A percentile compares a stretch with the other conserved stretches of the same genome.
Conservation (phyloP, 2,329 filamentous ascomycete species). For the Trichoderma sp. region DNA sequence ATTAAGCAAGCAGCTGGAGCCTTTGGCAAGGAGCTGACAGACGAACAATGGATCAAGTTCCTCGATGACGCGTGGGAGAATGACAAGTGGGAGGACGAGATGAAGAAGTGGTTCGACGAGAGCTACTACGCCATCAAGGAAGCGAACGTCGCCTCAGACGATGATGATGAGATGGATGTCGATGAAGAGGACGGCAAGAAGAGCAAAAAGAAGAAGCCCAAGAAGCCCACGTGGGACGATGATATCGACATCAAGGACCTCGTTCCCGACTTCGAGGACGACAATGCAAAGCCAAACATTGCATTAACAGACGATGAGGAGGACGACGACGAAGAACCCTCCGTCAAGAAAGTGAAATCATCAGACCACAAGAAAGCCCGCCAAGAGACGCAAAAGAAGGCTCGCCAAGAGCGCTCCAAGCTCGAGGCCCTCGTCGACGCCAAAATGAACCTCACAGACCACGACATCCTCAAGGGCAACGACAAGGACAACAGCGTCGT, state of each 20-base stretch:
- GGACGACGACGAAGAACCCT: slow-evolving; percentile 44
- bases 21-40: slow-evolving; percentile 62
- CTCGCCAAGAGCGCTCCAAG: slow-evolving; percentile 78
- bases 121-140: slow-evolving; percentile 81
- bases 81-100: slow-evolving; percentile 85
- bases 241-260: slow-evolving; percentile 97
- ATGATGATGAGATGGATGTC: slow-evolving; percentile 66
- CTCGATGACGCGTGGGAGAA: slow-evolving; percentile 89
- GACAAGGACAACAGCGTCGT: slow-evolving; percentile 25
- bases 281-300: slow-evolving; percentile 54
- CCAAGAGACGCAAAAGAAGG: slow-evolving; percentile 64
- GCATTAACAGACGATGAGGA: slow-evolving; percentile 51
- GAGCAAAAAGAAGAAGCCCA: slow-evolving; percentile 46
- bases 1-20: slow-evolving; percentile 89
- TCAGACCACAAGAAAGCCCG: slow-evolving; percentile 62
- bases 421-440: slow-evolving; percentile 86
- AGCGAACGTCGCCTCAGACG: slow-evolving; percentile 66
- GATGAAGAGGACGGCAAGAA: slow-evolving; percentile 55
- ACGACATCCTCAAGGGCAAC: slow-evolving; percentile 55
- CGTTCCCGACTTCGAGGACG: slow-evolving; percentile 80
- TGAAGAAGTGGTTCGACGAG: slow-evolving; percentile 85
- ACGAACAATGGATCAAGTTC: slow-evolving; percentile 82
- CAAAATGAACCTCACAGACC: slow-evolving; percentile 72
- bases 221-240: slow-evolving; percentile 81
- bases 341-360: slow-evolving; percentile 62